Evolutionary conservation across 179 eudicot species (phyloP).

Genomic region (Beta corolliflora): DNA sequence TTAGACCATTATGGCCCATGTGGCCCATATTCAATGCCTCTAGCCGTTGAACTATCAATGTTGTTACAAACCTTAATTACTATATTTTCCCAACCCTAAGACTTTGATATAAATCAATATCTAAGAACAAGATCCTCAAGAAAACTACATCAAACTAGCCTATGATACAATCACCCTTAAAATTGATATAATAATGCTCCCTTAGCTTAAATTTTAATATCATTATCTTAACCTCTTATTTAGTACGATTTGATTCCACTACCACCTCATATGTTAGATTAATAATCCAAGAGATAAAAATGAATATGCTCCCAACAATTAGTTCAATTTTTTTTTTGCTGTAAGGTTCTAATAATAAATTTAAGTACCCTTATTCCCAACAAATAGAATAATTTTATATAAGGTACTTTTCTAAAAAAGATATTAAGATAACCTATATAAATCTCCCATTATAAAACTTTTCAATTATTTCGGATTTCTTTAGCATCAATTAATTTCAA

Average conservation of each 20-base stretch:
- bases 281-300: too few relatives aligned
- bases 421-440: too few relatives aligned
- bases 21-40: conserved; percentile 9
- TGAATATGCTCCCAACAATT: too few relatives aligned
- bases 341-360: background rate
- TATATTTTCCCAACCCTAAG: background rate
- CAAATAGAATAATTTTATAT: background rate
- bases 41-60: conserved; percentile 17
- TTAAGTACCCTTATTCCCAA: background rate
- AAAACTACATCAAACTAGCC: conserved; percentile 15
- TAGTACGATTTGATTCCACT: too few relatives aligned
- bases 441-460: too few relatives aligned
- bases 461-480: too few relatives aligned
- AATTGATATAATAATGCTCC: background rate
- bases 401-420: background rate
- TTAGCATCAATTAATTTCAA: too few relatives aligned
- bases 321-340: too few relatives aligned
- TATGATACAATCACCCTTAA: background rate
- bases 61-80: background rate
- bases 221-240: background rate
- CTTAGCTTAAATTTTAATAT: too few relatives aligned
- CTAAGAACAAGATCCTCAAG: conserved; percentile 4
- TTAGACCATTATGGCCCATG: conserved; percentile 20
- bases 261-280: too few relatives aligned
- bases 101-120: conserved; percentile 2